These are phyloP conservation scores for Botrytis squamosa DNA, from an alignment of 2,329 filamentous ascomycete species.

Conservation along the genomic window DNA sequence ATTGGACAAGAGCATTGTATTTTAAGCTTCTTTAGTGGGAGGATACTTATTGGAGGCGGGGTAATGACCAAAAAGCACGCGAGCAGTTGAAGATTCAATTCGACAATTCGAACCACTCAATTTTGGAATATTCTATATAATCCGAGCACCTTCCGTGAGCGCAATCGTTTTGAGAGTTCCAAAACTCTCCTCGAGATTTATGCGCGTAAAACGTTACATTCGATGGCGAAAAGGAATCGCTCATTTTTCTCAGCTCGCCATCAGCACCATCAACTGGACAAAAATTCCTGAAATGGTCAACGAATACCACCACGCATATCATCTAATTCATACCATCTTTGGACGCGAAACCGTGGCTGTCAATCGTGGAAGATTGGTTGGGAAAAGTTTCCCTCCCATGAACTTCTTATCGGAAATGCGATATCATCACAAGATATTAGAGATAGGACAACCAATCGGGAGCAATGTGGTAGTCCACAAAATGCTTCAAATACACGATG, in stretches of 20 bases:
- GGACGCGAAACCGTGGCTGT: not conserved
- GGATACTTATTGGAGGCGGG: not conserved
- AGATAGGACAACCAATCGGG: constrained; percentile 4
- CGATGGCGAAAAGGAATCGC: not conserved
- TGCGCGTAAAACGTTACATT: not conserved
- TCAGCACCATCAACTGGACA: not conserved
- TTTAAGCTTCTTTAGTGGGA: not conserved
- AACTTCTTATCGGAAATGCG: constrained; percentile 1
- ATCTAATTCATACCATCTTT: not conserved
- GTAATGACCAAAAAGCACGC: not conserved
- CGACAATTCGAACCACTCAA: not conserved
- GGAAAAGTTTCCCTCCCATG: constrained; percentile 10
- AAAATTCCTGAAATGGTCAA: constrained; percentile 4
- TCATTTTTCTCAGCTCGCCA: not conserved
- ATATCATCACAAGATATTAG: constrained; percentile 3
- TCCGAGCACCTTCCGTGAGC: not conserved
- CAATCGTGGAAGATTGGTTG: not conserved
- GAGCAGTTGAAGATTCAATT: constrained; percentile 1
- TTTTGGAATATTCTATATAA: constrained; percentile 5
- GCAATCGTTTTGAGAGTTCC: not conserved
- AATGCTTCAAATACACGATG: constrained; percentile 2
- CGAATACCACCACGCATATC: not conserved
- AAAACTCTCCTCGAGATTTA: not conserved
- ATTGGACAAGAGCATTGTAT: not conserved
- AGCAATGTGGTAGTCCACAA: constrained; percentile 3